Evolutionary conservation across 75 land plant species (phyloP).

Genomic region (Chamaecyparis obtusa): DNA sequence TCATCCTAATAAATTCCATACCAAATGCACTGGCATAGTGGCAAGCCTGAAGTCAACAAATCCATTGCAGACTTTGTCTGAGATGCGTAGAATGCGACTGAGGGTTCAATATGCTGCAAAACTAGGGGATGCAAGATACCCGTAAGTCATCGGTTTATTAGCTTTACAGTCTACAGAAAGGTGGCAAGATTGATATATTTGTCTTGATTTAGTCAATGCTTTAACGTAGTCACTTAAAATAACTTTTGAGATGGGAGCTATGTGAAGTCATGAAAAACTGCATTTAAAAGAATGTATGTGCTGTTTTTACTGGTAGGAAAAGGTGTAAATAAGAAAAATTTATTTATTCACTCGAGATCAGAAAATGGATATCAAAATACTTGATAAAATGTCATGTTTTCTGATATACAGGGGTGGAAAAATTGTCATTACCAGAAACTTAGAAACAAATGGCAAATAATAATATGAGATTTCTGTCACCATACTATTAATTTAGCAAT

Average conservation of each 20-base stretch:
- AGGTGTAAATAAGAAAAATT: background rate
- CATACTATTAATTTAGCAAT: too few species aligned
- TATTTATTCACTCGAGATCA: background rate
- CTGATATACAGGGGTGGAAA: background rate
- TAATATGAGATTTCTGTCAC: background rate
- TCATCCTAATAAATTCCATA: conserved; percentile 46
- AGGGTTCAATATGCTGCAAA: conserved; percentile 56
- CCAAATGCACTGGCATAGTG: conserved; percentile 68
- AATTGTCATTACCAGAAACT: background rate
- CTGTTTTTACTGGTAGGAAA: background rate
- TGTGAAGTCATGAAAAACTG: background rate
- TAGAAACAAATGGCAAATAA: background rate
- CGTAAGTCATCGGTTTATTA: conserved; percentile 49
- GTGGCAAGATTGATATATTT: background rate
- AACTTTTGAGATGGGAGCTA: background rate
- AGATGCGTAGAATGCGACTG: conserved; percentile 65
- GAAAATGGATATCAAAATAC: background rate
- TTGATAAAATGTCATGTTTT: background rate
- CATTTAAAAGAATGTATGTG: background rate
- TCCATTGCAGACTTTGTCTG: conserved; percentile 65
- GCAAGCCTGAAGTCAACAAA: conserved; percentile 70
- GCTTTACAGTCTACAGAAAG: background rate
- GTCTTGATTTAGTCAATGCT: background rate
- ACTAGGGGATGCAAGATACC: conserved; percentile 77
- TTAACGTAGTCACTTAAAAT: background rate